Percentiles rank a stretch among this genome's conserved stretches.
phyloP scores from a whole-genome alignment of 768 basidiomycete species.

The Amanita brunnescens region DNA sequence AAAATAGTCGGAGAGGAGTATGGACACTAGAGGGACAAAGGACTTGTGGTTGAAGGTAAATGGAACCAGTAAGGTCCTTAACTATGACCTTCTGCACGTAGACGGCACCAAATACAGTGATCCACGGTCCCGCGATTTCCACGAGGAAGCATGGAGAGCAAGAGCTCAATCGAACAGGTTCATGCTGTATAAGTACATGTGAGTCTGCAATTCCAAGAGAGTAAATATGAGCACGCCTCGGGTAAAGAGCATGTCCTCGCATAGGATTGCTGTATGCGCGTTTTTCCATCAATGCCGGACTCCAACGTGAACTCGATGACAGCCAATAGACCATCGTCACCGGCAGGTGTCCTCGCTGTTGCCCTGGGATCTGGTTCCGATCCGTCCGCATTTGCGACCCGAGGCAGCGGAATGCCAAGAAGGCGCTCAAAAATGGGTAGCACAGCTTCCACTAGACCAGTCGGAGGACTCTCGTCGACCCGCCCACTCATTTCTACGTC shows the following conservation, averaged over 20 bases:
- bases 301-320: neutral
- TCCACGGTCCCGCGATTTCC: constrained; percentile 12
- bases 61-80: constrained; percentile 10
- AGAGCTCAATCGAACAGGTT: constrained; percentile 6
- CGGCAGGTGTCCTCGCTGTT: neutral
- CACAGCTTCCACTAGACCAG: neutral
- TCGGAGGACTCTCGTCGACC: constrained; percentile 1
- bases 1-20: constrained; percentile 5
- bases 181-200: neutral
- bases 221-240: constrained; percentile 1
- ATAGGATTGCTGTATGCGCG: neutral
- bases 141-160: constrained; percentile 23
- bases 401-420: neutral
- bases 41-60: constrained; percentile 8
- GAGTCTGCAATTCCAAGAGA: constrained; percentile 1
- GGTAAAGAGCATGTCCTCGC: constrained; percentile 3
- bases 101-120: constrained; percentile 12
- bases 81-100: constrained; percentile 11
- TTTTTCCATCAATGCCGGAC: neutral
- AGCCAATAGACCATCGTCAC: neutral
- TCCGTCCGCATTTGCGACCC: neutral
- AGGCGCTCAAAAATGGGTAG: neutral
- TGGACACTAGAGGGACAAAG: neutral
- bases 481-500: neutral
- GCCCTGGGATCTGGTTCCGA: neutral